Evolutionary conservation across 2,329 filamentous ascomycete genomes (phyloP).

Genomic region (Aspergillus sp.): DNA sequence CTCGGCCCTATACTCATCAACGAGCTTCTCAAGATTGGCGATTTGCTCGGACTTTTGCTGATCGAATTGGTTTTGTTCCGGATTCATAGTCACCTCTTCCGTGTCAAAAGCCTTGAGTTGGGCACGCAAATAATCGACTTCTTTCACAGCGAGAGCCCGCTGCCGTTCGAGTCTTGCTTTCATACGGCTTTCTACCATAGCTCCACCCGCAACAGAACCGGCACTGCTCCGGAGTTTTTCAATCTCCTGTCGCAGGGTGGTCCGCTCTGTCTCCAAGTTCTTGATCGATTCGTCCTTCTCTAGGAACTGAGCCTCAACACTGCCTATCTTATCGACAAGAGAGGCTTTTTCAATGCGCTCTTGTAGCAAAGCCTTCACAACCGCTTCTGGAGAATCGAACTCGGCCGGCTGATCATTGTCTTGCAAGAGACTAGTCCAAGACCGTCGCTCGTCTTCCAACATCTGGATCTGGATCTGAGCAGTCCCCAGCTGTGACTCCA

Average conservation of each 20-base stretch:
- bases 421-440: conserved; percentile 85
- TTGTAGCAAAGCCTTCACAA: conserved; percentile 80
- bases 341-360: conserved; percentile 78
- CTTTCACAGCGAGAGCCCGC: conserved; percentile 80
- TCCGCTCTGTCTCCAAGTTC: conserved; percentile 69
- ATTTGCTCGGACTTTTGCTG: conserved; percentile 73
- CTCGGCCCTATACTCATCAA: conserved; percentile 84
- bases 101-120: conserved; percentile 86
- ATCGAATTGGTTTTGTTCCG: conserved; percentile 70
- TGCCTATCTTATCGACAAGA: conserved; percentile 77
- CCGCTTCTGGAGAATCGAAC: conserved; percentile 83
- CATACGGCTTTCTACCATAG: conserved; percentile 63
- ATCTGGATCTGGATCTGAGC: conserved; percentile 79
- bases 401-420: conserved; percentile 65
- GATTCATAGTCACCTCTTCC: conserved; percentile 82
- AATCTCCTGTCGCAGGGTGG: conserved; percentile 65
- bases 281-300: conserved; percentile 77
- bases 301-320: conserved; percentile 72
- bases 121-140: conserved; percentile 89
- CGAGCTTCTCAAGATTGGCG: conserved; percentile 77
- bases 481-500: conserved; percentile 77
- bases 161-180: conserved; percentile 81
- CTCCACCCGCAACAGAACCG: conserved; percentile 39
- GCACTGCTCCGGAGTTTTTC: conserved; percentile 66
- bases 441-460: conserved; percentile 81